phyloP scores from a whole-genome alignment of 306 rosid genomes.

The Begonia loranthoides region DNA sequence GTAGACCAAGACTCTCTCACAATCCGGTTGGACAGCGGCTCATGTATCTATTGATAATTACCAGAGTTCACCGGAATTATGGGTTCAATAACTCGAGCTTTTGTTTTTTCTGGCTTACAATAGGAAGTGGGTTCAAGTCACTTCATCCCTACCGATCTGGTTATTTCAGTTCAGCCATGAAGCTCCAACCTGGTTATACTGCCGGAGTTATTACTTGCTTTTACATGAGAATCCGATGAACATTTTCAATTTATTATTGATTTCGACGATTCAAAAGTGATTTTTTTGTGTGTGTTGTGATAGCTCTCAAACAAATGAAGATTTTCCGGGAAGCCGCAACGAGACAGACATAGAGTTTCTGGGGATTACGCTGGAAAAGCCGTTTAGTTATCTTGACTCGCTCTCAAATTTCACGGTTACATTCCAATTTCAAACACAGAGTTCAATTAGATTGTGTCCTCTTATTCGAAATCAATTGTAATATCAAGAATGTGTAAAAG shows the following conservation, averaged over 20 bases:
- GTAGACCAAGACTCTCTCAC: slow-evolving; percentile 40
- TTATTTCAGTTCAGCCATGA: slow-evolving; percentile 62
- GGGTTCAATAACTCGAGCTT: background rate
- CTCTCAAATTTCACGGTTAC: too few species aligned
- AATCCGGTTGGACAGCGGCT: slow-evolving; percentile 53
- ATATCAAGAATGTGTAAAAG: slow-evolving; percentile 83
- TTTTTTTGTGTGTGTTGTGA: background rate
- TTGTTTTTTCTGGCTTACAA: background rate
- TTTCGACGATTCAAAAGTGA: too few species aligned
- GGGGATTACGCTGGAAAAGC: slow-evolving; percentile 64
- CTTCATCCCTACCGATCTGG: slow-evolving; percentile 45
- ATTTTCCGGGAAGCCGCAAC: slow-evolving; percentile 63
- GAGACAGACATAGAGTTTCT: slow-evolving; percentile 85
- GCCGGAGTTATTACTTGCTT: slow-evolving; percentile 80
- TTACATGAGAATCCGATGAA: slow-evolving; percentile 34
- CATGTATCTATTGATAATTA: slow-evolving; percentile 27
- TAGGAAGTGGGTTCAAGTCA: slow-evolving; percentile 94
- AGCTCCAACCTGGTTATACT: slow-evolving; percentile 79
- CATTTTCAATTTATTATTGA: background rate
- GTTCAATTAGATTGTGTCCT: too few species aligned
- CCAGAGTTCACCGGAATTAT: background rate
- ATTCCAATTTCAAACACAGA: too few species aligned
- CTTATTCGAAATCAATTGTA: too few species aligned
- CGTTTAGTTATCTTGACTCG: slow-evolving; percentile 67
- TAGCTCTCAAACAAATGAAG: slow-evolving; percentile 88